Percentiles rank a stretch among this genome's conserved stretches.
These are phyloP conservation scores for Prunus kanzakura DNA, from an alignment of 306 rosid genomes.

Conservation along the genomic window DNA sequence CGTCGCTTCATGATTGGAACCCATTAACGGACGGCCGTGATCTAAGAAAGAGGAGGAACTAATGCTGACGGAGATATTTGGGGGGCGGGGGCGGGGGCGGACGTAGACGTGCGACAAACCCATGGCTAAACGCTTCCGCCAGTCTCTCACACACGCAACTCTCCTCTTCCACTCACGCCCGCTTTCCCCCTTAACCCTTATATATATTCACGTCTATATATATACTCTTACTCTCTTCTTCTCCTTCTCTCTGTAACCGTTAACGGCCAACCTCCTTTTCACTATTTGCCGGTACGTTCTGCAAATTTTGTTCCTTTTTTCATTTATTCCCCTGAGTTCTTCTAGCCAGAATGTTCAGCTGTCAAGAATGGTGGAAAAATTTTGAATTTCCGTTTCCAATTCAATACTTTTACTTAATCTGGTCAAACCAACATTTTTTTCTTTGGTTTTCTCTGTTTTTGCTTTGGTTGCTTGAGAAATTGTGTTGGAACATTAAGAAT, in stretches of 20 bases:
- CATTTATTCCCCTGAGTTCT: background rate
- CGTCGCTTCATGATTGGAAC: background rate
- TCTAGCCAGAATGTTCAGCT: background rate
- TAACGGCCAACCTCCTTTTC: background rate
- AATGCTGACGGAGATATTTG: conserved; percentile 49
- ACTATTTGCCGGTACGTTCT: conserved; percentile 33
- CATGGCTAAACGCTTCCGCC: conserved; percentile 59
- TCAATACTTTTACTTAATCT: background rate
- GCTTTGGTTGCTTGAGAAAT: background rate
- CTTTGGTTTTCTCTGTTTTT: background rate
- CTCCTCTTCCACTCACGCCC: conserved; percentile 44
- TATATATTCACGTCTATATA: background rate
- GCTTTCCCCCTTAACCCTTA: conserved; percentile 5
- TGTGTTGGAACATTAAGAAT: background rate
- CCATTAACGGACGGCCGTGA: background rate
- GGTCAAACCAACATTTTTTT: background rate
- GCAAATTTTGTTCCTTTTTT: background rate
- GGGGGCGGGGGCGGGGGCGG: conserved; percentile 41
- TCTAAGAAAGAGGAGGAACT: background rate
- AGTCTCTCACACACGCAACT: conserved; percentile 75
- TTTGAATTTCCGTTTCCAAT: background rate
- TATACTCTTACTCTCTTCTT: background rate
- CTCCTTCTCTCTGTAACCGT: background rate
- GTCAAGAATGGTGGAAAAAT: background rate
- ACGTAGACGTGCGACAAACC: conserved; percentile 56